Base-by-base conservation (phyloP, 2,329 filamentous ascomycete genomes). In the Colletotrichum sp. region DNA sequence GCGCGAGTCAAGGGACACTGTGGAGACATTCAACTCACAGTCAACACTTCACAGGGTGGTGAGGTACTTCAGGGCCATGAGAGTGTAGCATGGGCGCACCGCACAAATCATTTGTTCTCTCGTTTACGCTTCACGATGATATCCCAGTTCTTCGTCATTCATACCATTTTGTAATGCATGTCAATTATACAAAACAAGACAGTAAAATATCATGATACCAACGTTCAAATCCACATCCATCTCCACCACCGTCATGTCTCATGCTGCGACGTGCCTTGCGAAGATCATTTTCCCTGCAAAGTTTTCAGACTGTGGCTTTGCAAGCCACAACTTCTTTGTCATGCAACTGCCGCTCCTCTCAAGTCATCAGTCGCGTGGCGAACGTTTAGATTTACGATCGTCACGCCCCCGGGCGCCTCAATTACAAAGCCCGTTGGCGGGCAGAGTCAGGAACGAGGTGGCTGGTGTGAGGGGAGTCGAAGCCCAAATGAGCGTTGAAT, bases 11-110 rank as follows among this genome's bases (percentile, higher is more conserved):
- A 61, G 43, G 9, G 71, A 71, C 15, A 76, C 74, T 3, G 34
- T 65, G 10, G 74, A 76, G 24, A 74, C 71, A 26, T 66, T 36
- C 9, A 34, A 71, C 30, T 75, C 74, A 24, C 52, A 60, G 9
- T 76, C 71, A 26, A 66, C 66, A 1, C 30, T 76, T n/a, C 58
- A 32, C 6, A 74, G 71, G 52, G 72, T 76, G 4, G 43, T 57
- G 52, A 75, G 28, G 55, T 76, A 76, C 21, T 67, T 76, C 13
- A 28, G 72, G n/a, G 52, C 71, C 5, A 76, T 71, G 60, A 71
- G 60, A 21, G 15, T 34, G 30, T 64, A 55, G 32, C 18, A 32
- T 58, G 28, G 28, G 10, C 16, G 16, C 10, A 32, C 21, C 7
- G 30, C n/a, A 15, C 18, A 36, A 15, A 13, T 13, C 12, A 13